Evolutionary conservation across 345 rosid species (phyloP).

Genomic region (Noccaea bulbosa): DNA sequence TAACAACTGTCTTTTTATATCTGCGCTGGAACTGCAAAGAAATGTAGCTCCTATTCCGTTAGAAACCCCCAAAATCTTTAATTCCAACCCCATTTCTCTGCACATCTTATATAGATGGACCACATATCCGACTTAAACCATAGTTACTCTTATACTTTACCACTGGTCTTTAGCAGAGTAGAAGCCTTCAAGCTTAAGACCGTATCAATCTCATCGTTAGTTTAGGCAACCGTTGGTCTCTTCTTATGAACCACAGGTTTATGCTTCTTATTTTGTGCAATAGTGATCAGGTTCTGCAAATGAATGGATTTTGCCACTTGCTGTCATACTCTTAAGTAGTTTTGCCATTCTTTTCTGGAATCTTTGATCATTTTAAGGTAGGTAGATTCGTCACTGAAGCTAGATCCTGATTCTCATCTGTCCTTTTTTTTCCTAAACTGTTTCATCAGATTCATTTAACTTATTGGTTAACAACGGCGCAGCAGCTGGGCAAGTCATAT

Average conservation of each 20-base stretch:
- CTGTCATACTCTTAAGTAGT: not conserved
- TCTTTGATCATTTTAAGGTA: slow-evolving; percentile 8
- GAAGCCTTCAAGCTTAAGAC: not conserved
- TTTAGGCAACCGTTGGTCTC: not conserved
- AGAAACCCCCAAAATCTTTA: not conserved
- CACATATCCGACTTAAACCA: not conserved
- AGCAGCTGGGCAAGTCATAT: slow-evolving; percentile 95
- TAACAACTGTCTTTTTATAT: not conserved
- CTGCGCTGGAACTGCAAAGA: not conserved
- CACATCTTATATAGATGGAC: not conserved
- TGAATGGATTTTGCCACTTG: not conserved
- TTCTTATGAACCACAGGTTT: slow-evolving; percentile 14
- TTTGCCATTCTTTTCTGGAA: not conserved
- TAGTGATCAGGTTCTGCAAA: not conserved
- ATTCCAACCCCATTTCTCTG: slow-evolving; percentile 3
- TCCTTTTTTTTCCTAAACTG: not conserved
- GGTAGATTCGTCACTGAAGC: slow-evolving; percentile 10
- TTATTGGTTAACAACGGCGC: slow-evolving; percentile 91
- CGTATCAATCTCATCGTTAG: not conserved
- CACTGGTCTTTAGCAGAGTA: not conserved
- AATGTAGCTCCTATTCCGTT: too few relatives aligned
- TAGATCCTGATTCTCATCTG: not conserved
- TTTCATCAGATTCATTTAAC: slow-evolving; percentile 85
- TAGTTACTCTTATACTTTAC: not conserved
- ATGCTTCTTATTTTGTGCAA: not conserved